A percentile compares a stretch with the other conserved stretches of the same genome.
phyloP scores from a whole-genome alignment of 2,329 filamentous ascomycete species.

The Sporothrix brasiliensis region DNA sequence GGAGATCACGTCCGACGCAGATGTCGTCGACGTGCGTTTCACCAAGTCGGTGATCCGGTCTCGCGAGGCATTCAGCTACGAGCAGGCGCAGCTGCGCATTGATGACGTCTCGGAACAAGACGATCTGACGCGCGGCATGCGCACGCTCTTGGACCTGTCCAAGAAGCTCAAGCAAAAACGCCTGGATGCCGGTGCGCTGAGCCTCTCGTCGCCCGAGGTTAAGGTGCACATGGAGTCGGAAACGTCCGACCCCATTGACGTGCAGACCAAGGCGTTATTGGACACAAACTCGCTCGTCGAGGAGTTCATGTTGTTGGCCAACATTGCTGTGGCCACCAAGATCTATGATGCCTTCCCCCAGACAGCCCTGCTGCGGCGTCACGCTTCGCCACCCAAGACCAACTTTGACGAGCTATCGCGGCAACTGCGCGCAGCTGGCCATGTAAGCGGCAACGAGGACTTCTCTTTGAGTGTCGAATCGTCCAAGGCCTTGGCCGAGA shows the following conservation, averaged over 20 bases:
- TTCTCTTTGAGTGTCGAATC: conserved; percentile 81
- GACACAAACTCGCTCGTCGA: conserved; percentile 98
- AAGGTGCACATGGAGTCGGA: conserved; percentile 94
- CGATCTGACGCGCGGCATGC: conserved; percentile 86
- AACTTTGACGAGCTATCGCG: conserved; percentile 95
- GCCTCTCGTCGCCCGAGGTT: conserved; percentile 96
- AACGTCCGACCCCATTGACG: conserved; percentile 91
- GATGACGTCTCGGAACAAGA: conserved; percentile 87
- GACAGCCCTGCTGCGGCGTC: conserved; percentile 88
- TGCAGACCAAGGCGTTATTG: conserved; percentile 91
- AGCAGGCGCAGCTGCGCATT: conserved; percentile 90
- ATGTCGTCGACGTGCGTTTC: conserved; percentile 83
- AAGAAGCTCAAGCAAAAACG: conserved; percentile 93
- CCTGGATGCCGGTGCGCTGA: conserved; percentile 92
- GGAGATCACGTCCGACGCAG: conserved; percentile 79
- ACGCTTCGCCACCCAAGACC: conserved; percentile 87
- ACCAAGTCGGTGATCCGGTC: conserved; percentile 98
- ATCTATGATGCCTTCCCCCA: conserved; percentile 93
- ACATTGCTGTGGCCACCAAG: conserved; percentile 87
- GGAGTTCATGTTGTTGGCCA: conserved; percentile 99
- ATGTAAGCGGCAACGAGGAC: conserved; percentile 38
- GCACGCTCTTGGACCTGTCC: conserved; percentile 81
- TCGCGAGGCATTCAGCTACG: conserved; percentile 95
- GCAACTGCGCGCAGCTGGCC: conserved; percentile 70
- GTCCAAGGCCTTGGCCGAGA: conserved; percentile 90